phyloP scores from a whole-genome alignment of 2,329 filamentous ascomycete species.

The Fusarium sp. region DNA sequence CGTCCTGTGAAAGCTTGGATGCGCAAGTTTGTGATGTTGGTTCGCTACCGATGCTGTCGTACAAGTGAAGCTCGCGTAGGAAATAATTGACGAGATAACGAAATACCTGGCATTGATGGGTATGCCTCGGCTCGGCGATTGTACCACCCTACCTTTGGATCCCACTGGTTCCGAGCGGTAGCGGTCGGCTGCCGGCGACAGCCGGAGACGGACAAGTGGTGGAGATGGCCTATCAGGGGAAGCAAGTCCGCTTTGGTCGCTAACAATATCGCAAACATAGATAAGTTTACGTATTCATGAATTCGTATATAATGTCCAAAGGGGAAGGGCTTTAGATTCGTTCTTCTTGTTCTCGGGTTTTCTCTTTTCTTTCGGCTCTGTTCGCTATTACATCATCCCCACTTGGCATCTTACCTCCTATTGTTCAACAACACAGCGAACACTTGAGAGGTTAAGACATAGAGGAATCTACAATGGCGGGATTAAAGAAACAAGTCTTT shows the following conservation, averaged over 20 bases:
- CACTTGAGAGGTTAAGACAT: not conserved
- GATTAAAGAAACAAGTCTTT: conserved; percentile 57
- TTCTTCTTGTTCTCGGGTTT: not conserved
- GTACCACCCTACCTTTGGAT: not conserved
- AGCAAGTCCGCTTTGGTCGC: conserved; percentile 18
- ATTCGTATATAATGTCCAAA: conserved; percentile 17
- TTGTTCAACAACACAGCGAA: not conserved
- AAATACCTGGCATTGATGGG: not conserved
- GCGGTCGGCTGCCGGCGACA: conserved; percentile 41
- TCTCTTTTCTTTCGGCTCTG: not conserved
- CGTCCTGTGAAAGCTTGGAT: not conserved
- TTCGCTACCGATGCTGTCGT: not conserved
- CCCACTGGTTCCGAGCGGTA: not conserved
- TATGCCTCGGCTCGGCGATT: not conserved
- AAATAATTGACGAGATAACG: conserved; percentile 21
- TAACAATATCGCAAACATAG: conserved; percentile 8
- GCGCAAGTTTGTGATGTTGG: not conserved
- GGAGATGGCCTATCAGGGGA: conserved; percentile 40
- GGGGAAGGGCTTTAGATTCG: not conserved
- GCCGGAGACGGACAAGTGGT: conserved; percentile 29
- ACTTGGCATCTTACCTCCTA: not conserved
- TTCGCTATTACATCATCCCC: conserved; percentile 9
- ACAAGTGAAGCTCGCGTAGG: not conserved
- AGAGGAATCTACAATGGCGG: conserved; percentile 15
- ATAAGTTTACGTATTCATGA: conserved; percentile 11